phyloP scores from a whole-genome alignment of 1,284 basidiomycete species.

The Retiboletus flavoniger region DNA sequence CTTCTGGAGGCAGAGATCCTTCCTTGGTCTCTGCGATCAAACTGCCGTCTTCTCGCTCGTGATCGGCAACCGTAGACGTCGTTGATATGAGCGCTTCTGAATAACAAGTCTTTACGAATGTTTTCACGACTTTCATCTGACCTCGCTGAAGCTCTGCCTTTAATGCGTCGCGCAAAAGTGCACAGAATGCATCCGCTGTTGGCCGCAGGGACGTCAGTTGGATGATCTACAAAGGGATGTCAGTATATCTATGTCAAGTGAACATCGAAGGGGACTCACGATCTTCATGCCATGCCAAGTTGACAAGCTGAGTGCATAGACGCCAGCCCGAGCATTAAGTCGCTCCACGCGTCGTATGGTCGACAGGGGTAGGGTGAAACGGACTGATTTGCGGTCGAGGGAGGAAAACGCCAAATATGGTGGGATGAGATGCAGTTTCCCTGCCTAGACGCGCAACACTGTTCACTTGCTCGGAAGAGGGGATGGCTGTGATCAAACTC shows the following conservation, averaged over 20 bases:
- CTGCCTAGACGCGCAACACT: constrained; percentile 57
- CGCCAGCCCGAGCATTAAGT: constrained; percentile 85
- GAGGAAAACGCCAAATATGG: constrained; percentile 93
- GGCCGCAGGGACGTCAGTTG: constrained; percentile 96
- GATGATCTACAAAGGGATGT: constrained; percentile 63
- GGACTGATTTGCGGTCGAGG: constrained; percentile 88
- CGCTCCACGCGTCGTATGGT: constrained; percentile 95
- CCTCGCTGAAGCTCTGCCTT: constrained; percentile 85
- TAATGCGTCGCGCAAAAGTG: constrained; percentile 84
- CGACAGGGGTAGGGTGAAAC: constrained; percentile 89
- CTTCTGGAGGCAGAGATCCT: constrained; percentile 46
- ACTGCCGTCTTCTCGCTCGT: constrained; percentile 66
- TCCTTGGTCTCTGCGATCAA: constrained; percentile 57
- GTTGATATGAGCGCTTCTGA: constrained; percentile 84
- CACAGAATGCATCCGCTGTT: constrained; percentile 93
- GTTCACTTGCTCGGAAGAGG: neutral
- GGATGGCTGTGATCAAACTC: constrained; percentile 40
- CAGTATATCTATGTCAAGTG: neutral
- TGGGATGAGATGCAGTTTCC: constrained; percentile 85
- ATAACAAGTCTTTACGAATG: constrained; percentile 90
- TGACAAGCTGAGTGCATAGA: constrained; percentile 92
- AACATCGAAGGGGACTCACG: constrained; percentile 48
- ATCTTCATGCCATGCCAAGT: constrained; percentile 97
- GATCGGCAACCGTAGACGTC: constrained; percentile 53
- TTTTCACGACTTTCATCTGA: constrained; percentile 92